Evolutionary conservation across 1,284 basidiomycete genomes (phyloP).

Genomic region (Boletellus dicymbophilus): DNA sequence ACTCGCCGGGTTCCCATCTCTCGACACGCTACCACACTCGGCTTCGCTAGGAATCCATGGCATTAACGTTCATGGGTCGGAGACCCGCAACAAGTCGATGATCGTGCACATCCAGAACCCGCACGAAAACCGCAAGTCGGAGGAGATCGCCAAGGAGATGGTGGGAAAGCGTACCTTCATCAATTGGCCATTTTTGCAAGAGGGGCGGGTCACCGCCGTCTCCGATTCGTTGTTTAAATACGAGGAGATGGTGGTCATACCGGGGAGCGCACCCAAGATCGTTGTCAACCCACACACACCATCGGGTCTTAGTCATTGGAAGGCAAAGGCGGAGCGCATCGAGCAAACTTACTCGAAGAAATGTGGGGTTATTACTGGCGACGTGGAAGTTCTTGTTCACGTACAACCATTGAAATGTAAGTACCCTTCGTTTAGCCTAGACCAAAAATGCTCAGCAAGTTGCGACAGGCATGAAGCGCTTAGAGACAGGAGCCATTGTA

Average conservation of each 20-base stretch:
- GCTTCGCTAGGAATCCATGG: slow-evolving; percentile 82
- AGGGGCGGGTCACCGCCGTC: slow-evolving; percentile 86
- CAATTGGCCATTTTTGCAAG: slow-evolving; percentile 94
- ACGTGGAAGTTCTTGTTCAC: slow-evolving; percentile 81
- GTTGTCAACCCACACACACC: slow-evolving; percentile 73
- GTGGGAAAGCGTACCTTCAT: slow-evolving; percentile 81
- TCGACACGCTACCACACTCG: slow-evolving; percentile 86
- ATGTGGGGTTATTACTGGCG: slow-evolving; percentile 84
- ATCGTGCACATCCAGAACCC: slow-evolving; percentile 83
- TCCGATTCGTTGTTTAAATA: slow-evolving; percentile 91
- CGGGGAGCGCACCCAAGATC: slow-evolving; percentile 56
- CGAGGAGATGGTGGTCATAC: slow-evolving; percentile 65
- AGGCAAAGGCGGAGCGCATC: slow-evolving; percentile 76
- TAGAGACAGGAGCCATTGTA: slow-evolving; percentile 88
- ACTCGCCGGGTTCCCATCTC: slow-evolving; percentile 94
- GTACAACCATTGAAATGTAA: slow-evolving; percentile 86
- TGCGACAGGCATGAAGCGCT: slow-evolving; percentile 76
- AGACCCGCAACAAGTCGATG: slow-evolving; percentile 92
- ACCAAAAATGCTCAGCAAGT: slow-evolving; percentile 1
- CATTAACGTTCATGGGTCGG: slow-evolving; percentile 93
- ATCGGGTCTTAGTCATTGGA: slow-evolving; percentile 71
- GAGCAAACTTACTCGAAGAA: slow-evolving; percentile 90
- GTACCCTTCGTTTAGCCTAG: slow-evolving; percentile 13
- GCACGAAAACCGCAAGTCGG: slow-evolving; percentile 66
- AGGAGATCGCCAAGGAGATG: slow-evolving; percentile 76